A percentile compares a stretch with the other conserved stretches of the same genome.
phyloP scores from a whole-genome alignment of 2,329 filamentous ascomycete genomes.

The Hypoxylon sp. region DNA sequence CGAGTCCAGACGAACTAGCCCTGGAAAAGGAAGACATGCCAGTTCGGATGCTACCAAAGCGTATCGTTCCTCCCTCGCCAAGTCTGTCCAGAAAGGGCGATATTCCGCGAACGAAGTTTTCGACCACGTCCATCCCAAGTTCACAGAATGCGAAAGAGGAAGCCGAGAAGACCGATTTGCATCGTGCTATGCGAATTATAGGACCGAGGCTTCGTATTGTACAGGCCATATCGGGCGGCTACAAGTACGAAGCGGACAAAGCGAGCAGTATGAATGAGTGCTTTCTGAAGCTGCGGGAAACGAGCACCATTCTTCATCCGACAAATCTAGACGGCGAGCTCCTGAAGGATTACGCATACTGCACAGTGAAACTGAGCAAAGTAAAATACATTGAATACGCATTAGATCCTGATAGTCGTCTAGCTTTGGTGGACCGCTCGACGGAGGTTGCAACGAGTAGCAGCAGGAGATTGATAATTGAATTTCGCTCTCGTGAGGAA shows the following conservation, averaged over 20 bases:
- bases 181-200: constrained; percentile 25
- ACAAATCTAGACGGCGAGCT: constrained; percentile 27
- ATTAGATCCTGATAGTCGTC: constrained; percentile 1
- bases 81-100: constrained; percentile 40
- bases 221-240: constrained; percentile 38
- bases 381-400: constrained; percentile 3
- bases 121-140: constrained; percentile 3
- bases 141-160: neutral
- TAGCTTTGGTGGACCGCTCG: constrained; percentile 25
- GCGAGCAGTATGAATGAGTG: constrained; percentile 21
- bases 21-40: constrained; percentile 26
- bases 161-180: neutral
- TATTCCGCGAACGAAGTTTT: constrained; percentile 37
- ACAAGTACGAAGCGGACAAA: constrained; percentile 33
- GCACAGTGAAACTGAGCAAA: constrained; percentile 38
- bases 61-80: constrained; percentile 21
- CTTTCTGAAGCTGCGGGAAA: constrained; percentile 34
- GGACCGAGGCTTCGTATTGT: constrained; percentile 30
- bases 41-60: constrained; percentile 21
- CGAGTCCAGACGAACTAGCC: constrained; percentile 40
- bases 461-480: constrained; percentile 37
- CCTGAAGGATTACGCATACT: constrained; percentile 33
- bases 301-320: constrained; percentile 40
- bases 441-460: constrained; percentile 9
- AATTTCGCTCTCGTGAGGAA: constrained; percentile 35